These are phyloP conservation scores for Physaria fendleri DNA, from an alignment of 345 rosid species.

Conservation along the genomic window DNA sequence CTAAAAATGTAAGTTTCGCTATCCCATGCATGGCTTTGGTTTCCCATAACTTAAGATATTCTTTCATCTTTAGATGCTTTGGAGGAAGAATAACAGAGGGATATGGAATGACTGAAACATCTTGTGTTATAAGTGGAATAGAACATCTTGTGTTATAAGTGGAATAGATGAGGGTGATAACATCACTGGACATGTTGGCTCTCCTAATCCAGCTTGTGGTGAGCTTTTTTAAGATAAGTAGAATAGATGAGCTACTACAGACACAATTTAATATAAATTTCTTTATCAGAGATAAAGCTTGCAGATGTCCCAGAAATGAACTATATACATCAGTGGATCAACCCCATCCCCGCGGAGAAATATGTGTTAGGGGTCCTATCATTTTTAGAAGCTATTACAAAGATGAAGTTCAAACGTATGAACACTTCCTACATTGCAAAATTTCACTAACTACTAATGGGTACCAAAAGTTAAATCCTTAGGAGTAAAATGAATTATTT, in stretches of 20 bases:
- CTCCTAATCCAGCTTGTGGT: conserved; percentile 96
- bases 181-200: conserved; percentile 84
- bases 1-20: conserved; percentile 64
- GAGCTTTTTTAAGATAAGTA: conserved; percentile 22
- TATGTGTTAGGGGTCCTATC: conserved; percentile 93
- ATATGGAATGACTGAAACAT: conserved; percentile 39
- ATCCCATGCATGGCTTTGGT: conserved; percentile 1
- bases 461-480: neutral
- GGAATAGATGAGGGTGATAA: conserved; percentile 36
- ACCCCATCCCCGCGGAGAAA: conserved; percentile 94
- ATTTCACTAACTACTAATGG: neutral
- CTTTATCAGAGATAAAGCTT: conserved; percentile 79
- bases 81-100: conserved; percentile 45
- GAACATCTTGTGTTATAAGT: conserved; percentile 36
- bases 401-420: conserved; percentile 91
- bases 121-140: conserved; percentile 34
- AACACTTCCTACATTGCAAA: neutral
- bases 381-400: conserved; percentile 78
- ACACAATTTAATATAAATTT: neutral
- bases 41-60: neutral
- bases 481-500: conserved; percentile 10
- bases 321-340: conserved; percentile 84
- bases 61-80: conserved; percentile 55
- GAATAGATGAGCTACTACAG: conserved; percentile 1
- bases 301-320: conserved; percentile 96